Percentiles rank a stretch among this genome's conserved stretches.
Evolutionary conservation across 768 basidiomycete species (phyloP).

Genomic region (Russula sp.): DNA sequence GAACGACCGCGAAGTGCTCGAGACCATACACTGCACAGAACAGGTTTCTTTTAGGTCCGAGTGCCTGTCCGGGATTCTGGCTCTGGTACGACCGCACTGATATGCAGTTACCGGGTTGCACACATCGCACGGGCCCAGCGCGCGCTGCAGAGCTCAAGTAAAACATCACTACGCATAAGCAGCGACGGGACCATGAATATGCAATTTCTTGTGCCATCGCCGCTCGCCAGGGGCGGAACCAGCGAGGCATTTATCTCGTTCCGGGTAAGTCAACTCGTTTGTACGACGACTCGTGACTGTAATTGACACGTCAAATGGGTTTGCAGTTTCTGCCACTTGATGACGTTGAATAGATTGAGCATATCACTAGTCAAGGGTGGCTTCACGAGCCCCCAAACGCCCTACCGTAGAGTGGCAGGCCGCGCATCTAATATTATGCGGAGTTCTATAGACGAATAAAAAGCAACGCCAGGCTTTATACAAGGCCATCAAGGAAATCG

Average conservation of each 20-base stretch:
- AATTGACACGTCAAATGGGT: background rate
- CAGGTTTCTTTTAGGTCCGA: slow-evolving; percentile 65
- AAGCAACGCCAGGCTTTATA: slow-evolving; percentile 6
- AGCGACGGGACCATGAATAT: slow-evolving; percentile 75
- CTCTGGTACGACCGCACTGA: background rate
- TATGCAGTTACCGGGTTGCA: slow-evolving; percentile 69
- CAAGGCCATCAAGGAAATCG: slow-evolving; percentile 23
- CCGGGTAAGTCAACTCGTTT: slow-evolving; percentile 47
- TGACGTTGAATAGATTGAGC: slow-evolving; percentile 9
- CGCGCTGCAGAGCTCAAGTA: slow-evolving; percentile 77
- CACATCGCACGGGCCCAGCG: slow-evolving; percentile 67
- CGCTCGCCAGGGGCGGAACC: slow-evolving; percentile 34
- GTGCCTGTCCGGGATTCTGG: background rate
- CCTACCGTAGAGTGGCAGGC: background rate
- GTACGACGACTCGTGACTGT: background rate
- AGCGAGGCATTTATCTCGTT: slow-evolving; percentile 81
- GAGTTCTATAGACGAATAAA: slow-evolving; percentile 7
- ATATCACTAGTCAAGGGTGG: background rate
- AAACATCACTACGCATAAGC: slow-evolving; percentile 86
- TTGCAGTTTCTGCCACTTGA: slow-evolving; percentile 19
- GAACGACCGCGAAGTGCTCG: slow-evolving; percentile 85
- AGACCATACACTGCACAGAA: slow-evolving; percentile 76
- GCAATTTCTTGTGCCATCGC: slow-evolving; percentile 79
- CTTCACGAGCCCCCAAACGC: background rate
- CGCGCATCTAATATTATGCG: slow-evolving; percentile 18